Evolutionary conservation across 2,329 filamentous ascomycete species (phyloP), one percentile per base, ranked within the genome.

Genomic region (Aquanectria penicillioides): DNA sequence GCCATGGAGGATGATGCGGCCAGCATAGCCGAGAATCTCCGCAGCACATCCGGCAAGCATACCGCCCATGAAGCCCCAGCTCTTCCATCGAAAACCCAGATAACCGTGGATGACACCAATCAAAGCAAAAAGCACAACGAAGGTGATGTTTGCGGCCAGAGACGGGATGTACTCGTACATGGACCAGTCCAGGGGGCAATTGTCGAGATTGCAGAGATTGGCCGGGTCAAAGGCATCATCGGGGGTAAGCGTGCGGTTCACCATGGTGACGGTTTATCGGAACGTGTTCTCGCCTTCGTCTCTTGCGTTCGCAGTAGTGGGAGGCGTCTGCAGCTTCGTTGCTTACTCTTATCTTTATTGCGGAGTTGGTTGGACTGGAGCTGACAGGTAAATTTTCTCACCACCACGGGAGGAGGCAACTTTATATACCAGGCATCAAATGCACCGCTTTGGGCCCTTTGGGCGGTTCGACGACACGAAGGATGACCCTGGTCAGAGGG

Each of bases 1-100:
- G 34, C 80, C 59, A 60, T 83, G 80, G 54, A 88, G 75, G 66
- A 86, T 71, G 46, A 89, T 77, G 9, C 89, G 80, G 2, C 86
- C 89, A 1, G 76, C 73, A 61, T 91, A 91, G 13, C 89, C 89
- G 28, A 89, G 68, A 10, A 89, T 79, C 65, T 89, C 87, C 37
- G 80, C 76, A 3, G 82, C 34, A 61, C 82, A 86, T 34, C 88
- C 88, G 12, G 80, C 67, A 8, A 85, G 65, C 80, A 90, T 85
- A 58, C 78, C 80, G 11, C 64, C 63, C 73, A 79, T 79, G 69
- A 82, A 85, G 55, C 76, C 78, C 76, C 79, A 82, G 31, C 72
- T 76, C 64, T 72, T 80, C 79, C 79, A 83, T 29, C 77, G 70
- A 31, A 78, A 46, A 38, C 83, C 83, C 13, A 82, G 74, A 31